phyloP scores from a whole-genome alignment of 371 early-diverging fungal species.

The Mucor circinelloides region DNA sequence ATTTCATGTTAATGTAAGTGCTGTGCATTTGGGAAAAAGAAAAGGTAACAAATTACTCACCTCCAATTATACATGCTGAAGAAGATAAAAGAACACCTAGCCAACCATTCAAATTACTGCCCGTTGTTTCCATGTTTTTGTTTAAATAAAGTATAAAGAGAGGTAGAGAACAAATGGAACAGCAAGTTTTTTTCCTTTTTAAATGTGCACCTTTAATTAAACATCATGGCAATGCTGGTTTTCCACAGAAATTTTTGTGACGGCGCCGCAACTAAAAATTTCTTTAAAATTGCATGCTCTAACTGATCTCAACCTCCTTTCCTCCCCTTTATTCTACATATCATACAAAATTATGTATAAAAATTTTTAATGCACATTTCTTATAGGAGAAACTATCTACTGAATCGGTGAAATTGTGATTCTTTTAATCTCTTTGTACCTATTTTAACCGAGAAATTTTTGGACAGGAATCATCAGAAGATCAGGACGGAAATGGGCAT shows the following conservation, averaged over 20 bases:
- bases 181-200: background rate
- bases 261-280: conserved; percentile 16
- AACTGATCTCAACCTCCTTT: background rate
- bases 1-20: background rate
- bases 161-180: background rate
- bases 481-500: background rate
- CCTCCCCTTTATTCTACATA: background rate
- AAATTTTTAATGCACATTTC: background rate
- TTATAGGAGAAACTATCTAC: background rate
- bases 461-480: background rate
- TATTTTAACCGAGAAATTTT: background rate
- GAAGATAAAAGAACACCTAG: conserved; percentile 39
- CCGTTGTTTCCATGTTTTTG: background rate
- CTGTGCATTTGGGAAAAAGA: background rate
- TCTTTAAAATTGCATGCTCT: background rate
- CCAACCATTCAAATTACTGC: conserved; percentile 30
- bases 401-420: background rate
- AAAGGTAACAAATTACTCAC: conserved; percentile 15
- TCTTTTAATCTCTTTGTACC: no score
- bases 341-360: background rate
- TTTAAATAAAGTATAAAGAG: background rate
- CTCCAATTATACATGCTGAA: conserved; percentile 39
- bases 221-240: background rate
- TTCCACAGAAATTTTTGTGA: conserved; percentile 18
- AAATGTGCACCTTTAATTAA: background rate